Evolutionary conservation across 2,329 filamentous ascomycete species (phyloP), one percentile per base, ranked within the genome.

Genomic region (Aspergillus luchuensis): DNA sequence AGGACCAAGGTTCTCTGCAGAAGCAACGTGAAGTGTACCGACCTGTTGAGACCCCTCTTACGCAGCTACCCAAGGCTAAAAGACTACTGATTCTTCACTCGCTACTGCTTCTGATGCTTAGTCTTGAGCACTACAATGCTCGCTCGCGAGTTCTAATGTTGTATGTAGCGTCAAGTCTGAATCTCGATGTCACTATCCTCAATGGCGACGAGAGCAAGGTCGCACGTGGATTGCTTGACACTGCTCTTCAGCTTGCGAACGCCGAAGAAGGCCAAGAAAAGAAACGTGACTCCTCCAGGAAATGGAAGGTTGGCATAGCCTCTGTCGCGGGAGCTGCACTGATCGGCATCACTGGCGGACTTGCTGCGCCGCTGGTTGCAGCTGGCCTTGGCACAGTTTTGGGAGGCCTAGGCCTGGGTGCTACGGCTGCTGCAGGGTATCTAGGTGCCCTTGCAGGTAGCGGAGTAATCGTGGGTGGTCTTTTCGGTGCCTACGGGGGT

Each of bases 401-500:
- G 79, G 88, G 89, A 23, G 91, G 91, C 0, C 76, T 91, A 10
- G 91, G 91, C 2, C 82, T 97, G 1, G 88, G 89, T 17, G 84
- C 88, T 1, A 88, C 88, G 2, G 87, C 89, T 21, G 89, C 91
- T 10, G 91, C 92, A 19, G 87, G 87, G 1, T 87, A 97, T 56
- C 80, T 98, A 0, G 94, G 93, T 10, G 84, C 88, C 17, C 82
- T 97, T 70, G 90, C 92, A 2, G 89, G 93, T 39, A 95, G 90
- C 63, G 86, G 89, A 5, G 85, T 95, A 15, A 81, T 92, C 45
- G 89, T 97, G 30, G 94, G 93, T 15, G 87, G 90, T 39, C 80
- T 98, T 41, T 97, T 98, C 71, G 95, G 95, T 8, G 91, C 95
- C n/a, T 97, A 96, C 72, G 91, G 91, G 47, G 88, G 89, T 1